Conservation (phyloP, 1,284 basidiomycete genomes). For the Marasmius sp. region DNA sequence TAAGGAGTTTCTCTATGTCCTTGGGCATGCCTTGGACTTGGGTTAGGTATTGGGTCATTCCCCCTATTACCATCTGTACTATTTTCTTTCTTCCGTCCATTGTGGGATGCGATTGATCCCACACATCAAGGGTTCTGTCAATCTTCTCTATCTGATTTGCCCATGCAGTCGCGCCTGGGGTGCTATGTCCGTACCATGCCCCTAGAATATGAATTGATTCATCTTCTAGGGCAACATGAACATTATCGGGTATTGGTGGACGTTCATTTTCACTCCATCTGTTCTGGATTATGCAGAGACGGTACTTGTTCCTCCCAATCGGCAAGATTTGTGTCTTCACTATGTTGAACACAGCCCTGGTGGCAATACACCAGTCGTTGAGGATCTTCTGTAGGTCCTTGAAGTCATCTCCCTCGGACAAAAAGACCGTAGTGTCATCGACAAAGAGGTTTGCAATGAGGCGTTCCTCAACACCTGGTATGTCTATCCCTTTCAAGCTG, state of each 20-base stretch:
- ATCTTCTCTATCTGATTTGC: constrained; percentile 15
- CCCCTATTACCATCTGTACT: constrained; percentile 12
- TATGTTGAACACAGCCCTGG: constrained; percentile 23
- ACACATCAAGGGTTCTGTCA: constrained; percentile 6
- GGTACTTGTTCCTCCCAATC: constrained; percentile 10
- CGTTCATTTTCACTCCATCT: not conserved
- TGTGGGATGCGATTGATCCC: constrained; percentile 14
- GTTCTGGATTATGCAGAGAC: not conserved
- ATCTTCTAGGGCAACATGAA: constrained; percentile 17
- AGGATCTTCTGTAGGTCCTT: constrained; percentile 11
- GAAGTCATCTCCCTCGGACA: constrained; percentile 14
- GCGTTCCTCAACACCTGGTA: constrained; percentile 10
- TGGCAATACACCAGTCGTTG: constrained; percentile 19
- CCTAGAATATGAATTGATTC: constrained; percentile 18
- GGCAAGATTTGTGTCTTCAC: constrained; percentile 21
- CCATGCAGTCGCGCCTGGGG: constrained; percentile 14
- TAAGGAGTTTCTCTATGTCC: not conserved
- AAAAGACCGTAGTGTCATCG: constrained; percentile 18
- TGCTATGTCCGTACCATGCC: constrained; percentile 21
- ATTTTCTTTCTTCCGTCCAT: constrained; percentile 18
- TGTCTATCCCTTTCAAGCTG: constrained; percentile 16
- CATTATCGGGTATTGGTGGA: constrained; percentile 4
- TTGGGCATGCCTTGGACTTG: constrained; percentile 21
- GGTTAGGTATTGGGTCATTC: constrained; percentile 18
- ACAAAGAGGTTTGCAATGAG: constrained; percentile 18